phyloP scores from a whole-genome alignment of 1,139 yeast genomes.

The Blastobotrys aristatus region DNA sequence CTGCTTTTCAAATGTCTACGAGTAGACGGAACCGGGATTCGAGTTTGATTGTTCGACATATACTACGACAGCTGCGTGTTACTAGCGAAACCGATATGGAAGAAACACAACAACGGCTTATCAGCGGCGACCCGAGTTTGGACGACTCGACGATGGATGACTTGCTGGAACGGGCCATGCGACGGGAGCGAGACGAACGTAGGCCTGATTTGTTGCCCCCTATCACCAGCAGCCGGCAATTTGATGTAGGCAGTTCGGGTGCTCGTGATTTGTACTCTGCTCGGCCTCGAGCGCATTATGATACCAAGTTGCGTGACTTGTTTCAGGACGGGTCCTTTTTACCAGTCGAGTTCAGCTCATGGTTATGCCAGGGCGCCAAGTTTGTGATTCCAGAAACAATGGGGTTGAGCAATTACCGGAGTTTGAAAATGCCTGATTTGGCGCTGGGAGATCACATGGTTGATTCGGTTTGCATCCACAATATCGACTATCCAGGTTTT shows the following conservation, averaged over 20 bases:
- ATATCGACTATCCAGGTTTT: background rate
- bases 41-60: background rate
- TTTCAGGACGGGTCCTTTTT: background rate
- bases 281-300: background rate
- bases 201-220: no score
- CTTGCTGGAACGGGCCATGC: background rate
- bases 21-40: background rate
- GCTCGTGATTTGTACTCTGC: background rate
- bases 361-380: slow-evolving; percentile 2
- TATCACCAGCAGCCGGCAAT: no score
- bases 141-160: background rate
- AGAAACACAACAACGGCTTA: background rate
- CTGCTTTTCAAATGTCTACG: no score
- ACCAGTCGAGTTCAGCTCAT: background rate
- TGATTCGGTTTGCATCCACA: background rate
- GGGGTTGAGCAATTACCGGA: background rate
- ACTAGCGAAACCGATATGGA: background rate
- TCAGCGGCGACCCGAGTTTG: no score
- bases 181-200: no score
- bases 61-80: background rate
- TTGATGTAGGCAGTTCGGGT: no score
- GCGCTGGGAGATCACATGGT: background rate
- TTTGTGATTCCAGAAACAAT: background rate
- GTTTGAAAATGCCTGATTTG: background rate
- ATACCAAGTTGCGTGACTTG: background rate